These are phyloP conservation scores for Pinus taeda DNA, from an alignment of 75 land plant genomes.

Conservation along the genomic window DNA sequence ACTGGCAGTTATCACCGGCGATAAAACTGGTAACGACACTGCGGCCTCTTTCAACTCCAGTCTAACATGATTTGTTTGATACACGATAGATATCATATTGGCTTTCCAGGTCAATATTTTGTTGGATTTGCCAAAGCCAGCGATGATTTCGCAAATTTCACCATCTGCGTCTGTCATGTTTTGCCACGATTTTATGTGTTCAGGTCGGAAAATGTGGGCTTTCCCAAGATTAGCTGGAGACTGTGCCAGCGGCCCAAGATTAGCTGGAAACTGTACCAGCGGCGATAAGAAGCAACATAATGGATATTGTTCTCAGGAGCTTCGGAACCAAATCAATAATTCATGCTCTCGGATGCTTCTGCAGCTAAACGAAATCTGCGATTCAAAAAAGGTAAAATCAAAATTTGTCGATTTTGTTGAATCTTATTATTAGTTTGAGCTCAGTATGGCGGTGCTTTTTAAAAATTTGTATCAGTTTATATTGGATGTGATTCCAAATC, in stretches of 20 bases:
- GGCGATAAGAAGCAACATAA: slow-evolving; percentile 22
- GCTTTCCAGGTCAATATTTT: not conserved
- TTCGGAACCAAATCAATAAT: slow-evolving; percentile 53
- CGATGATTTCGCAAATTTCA: not conserved
- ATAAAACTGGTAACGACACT: slow-evolving; percentile 25
- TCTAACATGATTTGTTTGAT: not conserved
- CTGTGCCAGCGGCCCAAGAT: slow-evolving; percentile 56
- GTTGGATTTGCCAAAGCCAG: not conserved
- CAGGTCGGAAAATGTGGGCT: slow-evolving; percentile 50
- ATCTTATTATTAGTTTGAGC: not conserved
- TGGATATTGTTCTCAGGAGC: slow-evolving; percentile 33
- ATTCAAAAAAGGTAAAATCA: slow-evolving; percentile 58
- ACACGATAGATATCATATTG: not conserved
- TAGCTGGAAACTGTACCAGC: slow-evolving; percentile 64
- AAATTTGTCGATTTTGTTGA: not conserved
- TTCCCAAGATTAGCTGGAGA: slow-evolving; percentile 66
- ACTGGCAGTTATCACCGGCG: slow-evolving; percentile 54
- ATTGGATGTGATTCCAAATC: not conserved
- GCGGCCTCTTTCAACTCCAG: not conserved
- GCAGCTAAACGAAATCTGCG: slow-evolving; percentile 64
- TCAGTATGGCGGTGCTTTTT: not conserved
- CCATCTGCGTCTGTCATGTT: not conserved
- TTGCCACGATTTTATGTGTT: not conserved
- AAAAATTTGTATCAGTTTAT: not conserved
- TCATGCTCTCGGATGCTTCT: slow-evolving; percentile 51